Evolutionary conservation across 2,329 filamentous ascomycete species (phyloP).

Genomic region (Penicillium sp.): DNA sequence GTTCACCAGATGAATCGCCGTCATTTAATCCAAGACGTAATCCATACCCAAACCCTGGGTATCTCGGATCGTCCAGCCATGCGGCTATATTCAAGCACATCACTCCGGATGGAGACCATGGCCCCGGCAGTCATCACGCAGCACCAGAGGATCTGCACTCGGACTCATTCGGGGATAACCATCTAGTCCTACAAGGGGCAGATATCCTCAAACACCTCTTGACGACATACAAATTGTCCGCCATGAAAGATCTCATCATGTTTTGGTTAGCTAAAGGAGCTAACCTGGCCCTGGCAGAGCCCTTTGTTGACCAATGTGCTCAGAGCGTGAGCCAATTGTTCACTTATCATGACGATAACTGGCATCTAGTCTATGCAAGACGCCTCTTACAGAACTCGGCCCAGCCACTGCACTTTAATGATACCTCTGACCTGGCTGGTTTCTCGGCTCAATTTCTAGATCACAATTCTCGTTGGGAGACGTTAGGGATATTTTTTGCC

Average conservation of each 20-base stretch:
- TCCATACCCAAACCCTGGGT: slow-evolving; percentile 32
- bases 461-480: slow-evolving; percentile 41
- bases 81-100: slow-evolving; percentile 33
- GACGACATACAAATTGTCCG: slow-evolving; percentile 19
- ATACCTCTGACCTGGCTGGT: slow-evolving; percentile 12
- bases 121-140: not conserved
- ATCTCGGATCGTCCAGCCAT: slow-evolving; percentile 31
- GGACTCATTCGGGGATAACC: slow-evolving; percentile 23
- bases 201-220: slow-evolving; percentile 27
- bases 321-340: slow-evolving; percentile 28
- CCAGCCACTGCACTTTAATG: slow-evolving; percentile 18
- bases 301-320: slow-evolving; percentile 25
- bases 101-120: slow-evolving; percentile 20
- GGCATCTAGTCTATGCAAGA: slow-evolving; percentile 27
- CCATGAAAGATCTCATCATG: slow-evolving; percentile 27
- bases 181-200: slow-evolving; percentile 26
- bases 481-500: slow-evolving; percentile 41
- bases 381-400: slow-evolving; percentile 25
- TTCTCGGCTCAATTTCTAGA: slow-evolving; percentile 28
- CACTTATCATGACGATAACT: slow-evolving; percentile 23
- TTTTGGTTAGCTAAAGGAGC: slow-evolving; percentile 30
- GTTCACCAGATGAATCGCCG: slow-evolving; percentile 21
- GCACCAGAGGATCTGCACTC: slow-evolving; percentile 12
- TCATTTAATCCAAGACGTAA: slow-evolving; percentile 24
- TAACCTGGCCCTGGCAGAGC: slow-evolving; percentile 28